A percentile compares a stretch with the other conserved stretches of the same genome.
Evolutionary conservation across 2,329 filamentous ascomycete genomes (phyloP).

Genomic region (Colletotrichum limetticola): DNA sequence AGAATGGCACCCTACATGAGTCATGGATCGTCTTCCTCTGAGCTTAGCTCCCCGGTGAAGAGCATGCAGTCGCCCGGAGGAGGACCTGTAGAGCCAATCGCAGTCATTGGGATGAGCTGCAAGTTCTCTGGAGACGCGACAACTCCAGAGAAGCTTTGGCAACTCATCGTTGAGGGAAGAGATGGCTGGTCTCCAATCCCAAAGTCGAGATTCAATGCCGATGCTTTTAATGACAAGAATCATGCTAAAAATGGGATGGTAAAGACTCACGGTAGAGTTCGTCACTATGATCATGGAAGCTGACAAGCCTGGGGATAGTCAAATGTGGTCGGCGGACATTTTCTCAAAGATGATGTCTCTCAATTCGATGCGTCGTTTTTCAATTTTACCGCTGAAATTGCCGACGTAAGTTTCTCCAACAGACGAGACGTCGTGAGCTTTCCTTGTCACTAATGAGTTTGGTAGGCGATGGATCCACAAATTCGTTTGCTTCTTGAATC

Average conservation of each 20-base stretch:
- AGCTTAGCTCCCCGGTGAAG: slow-evolving; percentile 17
- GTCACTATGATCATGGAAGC: not conserved
- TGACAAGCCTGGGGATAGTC: not conserved
- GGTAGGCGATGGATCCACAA: slow-evolving; percentile 27
- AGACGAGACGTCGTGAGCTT: no score
- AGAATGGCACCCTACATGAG: slow-evolving; percentile 17
- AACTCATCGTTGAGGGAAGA: slow-evolving; percentile 4
- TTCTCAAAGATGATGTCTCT: slow-evolving; percentile 10
- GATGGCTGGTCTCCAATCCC: slow-evolving; percentile 18
- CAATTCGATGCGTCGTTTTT: slow-evolving; percentile 27
- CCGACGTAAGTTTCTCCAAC: not conserved
- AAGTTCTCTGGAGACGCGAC: slow-evolving; percentile 37
- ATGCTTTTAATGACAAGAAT: slow-evolving; percentile 8
- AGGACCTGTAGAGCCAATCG: slow-evolving; percentile 32
- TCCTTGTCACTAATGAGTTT: not conserved
- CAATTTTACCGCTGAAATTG: slow-evolving; percentile 23
- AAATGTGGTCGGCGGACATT: slow-evolving; percentile 14
- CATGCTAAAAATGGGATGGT: slow-evolving; percentile 23
- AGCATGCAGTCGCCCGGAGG: slow-evolving; percentile 1
- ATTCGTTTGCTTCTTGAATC: slow-evolving; percentile 20
- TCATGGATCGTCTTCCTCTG: slow-evolving; percentile 3
- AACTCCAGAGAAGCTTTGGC: slow-evolving; percentile 37
- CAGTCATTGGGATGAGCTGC: slow-evolving; percentile 39
- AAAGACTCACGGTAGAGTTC: not conserved
- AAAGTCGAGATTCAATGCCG: slow-evolving; percentile 16